Base-by-base conservation (phyloP, 352 stramenopile species). In the Globisporangium sylvaticum region DNA sequence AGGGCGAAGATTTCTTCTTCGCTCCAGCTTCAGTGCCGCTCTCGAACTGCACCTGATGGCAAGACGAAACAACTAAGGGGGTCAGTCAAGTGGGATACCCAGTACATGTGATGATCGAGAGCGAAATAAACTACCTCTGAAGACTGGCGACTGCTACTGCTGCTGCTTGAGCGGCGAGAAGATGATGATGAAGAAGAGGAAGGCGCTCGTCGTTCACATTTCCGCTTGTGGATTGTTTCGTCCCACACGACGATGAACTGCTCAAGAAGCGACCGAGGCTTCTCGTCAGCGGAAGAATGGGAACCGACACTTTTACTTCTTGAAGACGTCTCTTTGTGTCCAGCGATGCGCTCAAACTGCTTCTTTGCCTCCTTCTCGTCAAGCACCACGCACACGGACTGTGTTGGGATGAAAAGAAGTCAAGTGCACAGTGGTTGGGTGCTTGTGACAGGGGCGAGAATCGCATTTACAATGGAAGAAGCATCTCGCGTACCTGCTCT, bases 401-500 rank as follows among this genome's bases (percentile, higher is more conserved):
- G n/a, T 24, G 50, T n/a, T 29, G 18, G 15, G 25, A 31, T 5
- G 34, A 56, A 24, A 31, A 50, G 15, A 34, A 18, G 12, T 7
- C 12, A 55, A 48, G 10, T 14, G 46, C 62, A 39, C 14, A 22
- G 25, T 44, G 3, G 29, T 39, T 27, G 7, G 4, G 15, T 12
- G 9, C 29, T 27, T 44, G 54, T 24, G 32, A 50, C 31, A 8
- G 12, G 6, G 31, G 32, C 56, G 8, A 34, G 14, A 34, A 29
- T 29, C 53, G 25, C 1, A 29, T 37, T 59, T 18, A 25, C 24
- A 57, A 20, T 22, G 18, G 9, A 42, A 10, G 9, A 46, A 14
- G n/a, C 24, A 20, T 1, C 29, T 44, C 22, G 25, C 37, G 25
- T 50, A 79, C 69, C 62, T 62, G 67, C 67, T 90, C 79, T 65